phyloP scores from a whole-genome alignment of 1,139 yeast species.

The Yamadazyma atlantica region DNA sequence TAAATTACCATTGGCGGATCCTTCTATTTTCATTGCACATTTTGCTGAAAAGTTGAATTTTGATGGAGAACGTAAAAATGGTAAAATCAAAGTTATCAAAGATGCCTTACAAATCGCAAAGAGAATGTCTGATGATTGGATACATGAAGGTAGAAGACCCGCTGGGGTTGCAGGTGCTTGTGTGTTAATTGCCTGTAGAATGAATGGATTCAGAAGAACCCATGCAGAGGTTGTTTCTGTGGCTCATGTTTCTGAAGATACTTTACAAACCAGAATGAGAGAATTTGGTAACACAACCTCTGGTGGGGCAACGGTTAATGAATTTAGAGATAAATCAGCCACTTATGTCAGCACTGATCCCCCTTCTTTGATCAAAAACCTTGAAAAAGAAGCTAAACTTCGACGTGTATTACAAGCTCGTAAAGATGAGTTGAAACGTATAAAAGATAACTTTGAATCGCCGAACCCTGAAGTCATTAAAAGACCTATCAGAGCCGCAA shows the following conservation, averaged over 20 bases:
- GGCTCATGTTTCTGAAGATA: constrained; percentile 93
- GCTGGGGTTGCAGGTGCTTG: constrained; percentile 99
- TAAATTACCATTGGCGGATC: constrained; percentile 85
- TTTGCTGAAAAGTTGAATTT: constrained; percentile 86
- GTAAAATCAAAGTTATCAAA: constrained; percentile 69
- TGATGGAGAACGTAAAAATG: constrained; percentile 42
- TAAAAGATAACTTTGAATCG: constrained; percentile 1
- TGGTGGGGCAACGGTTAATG: constrained; percentile 68
- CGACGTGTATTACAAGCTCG: constrained; percentile 5
- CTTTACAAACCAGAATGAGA: constrained; percentile 82
- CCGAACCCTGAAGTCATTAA: too few relatives aligned
- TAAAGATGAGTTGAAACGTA: constrained; percentile 3
- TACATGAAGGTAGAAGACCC: constrained; percentile 93
- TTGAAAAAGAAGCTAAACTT: constrained; percentile 27
- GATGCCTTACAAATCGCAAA: constrained; percentile 88
- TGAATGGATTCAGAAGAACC: constrained; percentile 90
- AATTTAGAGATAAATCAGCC: constrained; percentile 54
- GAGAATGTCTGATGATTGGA: constrained; percentile 94
- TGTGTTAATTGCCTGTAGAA: constrained; percentile 85
- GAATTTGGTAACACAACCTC: constrained; percentile 83
- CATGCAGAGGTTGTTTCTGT: constrained; percentile 94
- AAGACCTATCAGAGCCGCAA: too few relatives aligned
- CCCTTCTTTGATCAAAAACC: constrained; percentile 71
- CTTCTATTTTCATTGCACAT: constrained; percentile 88
- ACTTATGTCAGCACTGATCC: constrained; percentile 60